Evolutionary conservation across 2,329 filamentous ascomycete genomes (phyloP).

Genomic region (Xylariales sp.): DNA sequence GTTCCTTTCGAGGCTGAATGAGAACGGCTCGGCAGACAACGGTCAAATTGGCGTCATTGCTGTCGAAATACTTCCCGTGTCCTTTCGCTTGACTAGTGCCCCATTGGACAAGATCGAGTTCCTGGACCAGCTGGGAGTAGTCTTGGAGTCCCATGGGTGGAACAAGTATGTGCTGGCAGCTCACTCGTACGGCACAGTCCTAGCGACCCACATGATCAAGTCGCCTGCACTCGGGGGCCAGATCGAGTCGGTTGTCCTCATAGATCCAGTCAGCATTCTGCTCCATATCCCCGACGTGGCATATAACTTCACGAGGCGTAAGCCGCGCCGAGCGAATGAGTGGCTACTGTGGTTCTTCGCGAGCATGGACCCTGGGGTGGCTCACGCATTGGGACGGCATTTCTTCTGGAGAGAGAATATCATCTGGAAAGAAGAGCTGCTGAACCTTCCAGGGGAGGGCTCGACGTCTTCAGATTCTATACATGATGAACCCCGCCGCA

Average conservation of each 20-base stretch:
- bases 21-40: conserved; percentile 20
- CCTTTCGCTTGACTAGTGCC: conserved; percentile 53
- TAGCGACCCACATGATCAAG: conserved; percentile 58
- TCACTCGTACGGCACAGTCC: conserved; percentile 61
- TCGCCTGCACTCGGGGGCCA: conserved; percentile 42
- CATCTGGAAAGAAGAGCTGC: conserved; percentile 63
- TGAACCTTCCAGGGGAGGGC: conserved; percentile 19
- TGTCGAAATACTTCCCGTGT: conserved; percentile 62
- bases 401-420: conserved; percentile 72
- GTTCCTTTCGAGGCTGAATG: conserved; percentile 48
- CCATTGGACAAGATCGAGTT: conserved; percentile 50
- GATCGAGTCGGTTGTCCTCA: conserved; percentile 42
- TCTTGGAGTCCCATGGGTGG: conserved; percentile 55
- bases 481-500: neutral
- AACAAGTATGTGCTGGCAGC: conserved; percentile 54
- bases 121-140: conserved; percentile 47
- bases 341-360: conserved; percentile 69
- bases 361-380: conserved; percentile 61
- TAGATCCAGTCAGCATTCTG: conserved; percentile 62
- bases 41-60: conserved; percentile 58
- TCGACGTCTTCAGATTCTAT: conserved; percentile 13
- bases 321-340: conserved; percentile 57
- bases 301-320: conserved; percentile 62
- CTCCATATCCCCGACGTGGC: conserved; percentile 66
- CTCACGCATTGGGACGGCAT: conserved; percentile 57